These are phyloP conservation scores for Xylaria flabelliformis DNA, from an alignment of 495 filamentous ascomycete species.

Conservation along the genomic window DNA sequence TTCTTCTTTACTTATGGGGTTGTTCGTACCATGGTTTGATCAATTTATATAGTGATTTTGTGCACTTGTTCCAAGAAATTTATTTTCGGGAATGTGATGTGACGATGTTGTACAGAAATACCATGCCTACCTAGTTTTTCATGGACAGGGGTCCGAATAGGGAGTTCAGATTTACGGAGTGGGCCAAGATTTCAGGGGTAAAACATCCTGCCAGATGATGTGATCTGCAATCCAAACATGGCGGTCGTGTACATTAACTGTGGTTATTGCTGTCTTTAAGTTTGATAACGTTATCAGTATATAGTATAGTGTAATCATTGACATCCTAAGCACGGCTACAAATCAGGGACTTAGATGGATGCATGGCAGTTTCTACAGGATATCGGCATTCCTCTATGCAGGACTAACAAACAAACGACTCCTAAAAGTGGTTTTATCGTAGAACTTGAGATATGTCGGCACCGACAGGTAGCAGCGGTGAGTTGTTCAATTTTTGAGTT, in stretches of 20 bases:
- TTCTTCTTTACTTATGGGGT: background rate
- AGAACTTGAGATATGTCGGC: background rate
- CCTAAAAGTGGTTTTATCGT: background rate
- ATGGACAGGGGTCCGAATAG: conserved; percentile 3
- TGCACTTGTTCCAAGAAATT: background rate
- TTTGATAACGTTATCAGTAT: background rate
- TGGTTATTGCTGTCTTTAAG: background rate
- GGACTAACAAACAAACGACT: conserved; percentile 11
- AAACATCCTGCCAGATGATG: background rate
- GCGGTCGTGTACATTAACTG: background rate
- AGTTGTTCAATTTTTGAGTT: background rate
- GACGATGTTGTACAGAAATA: background rate
- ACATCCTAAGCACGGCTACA: background rate
- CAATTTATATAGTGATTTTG: background rate
- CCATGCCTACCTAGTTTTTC: background rate
- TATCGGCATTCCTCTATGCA: background rate
- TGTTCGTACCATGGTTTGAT: background rate
- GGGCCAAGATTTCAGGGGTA: conserved; percentile 23
- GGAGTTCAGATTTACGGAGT: background rate
- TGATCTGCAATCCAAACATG: background rate
- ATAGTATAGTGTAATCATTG: background rate
- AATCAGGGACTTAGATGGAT: background rate
- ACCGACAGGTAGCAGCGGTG: background rate
- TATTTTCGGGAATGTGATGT: background rate
- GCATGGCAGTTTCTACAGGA: background rate